phyloP scores from a whole-genome alignment of 2,329 filamentous ascomycete genomes.

The Fusarium kyushuense region DNA sequence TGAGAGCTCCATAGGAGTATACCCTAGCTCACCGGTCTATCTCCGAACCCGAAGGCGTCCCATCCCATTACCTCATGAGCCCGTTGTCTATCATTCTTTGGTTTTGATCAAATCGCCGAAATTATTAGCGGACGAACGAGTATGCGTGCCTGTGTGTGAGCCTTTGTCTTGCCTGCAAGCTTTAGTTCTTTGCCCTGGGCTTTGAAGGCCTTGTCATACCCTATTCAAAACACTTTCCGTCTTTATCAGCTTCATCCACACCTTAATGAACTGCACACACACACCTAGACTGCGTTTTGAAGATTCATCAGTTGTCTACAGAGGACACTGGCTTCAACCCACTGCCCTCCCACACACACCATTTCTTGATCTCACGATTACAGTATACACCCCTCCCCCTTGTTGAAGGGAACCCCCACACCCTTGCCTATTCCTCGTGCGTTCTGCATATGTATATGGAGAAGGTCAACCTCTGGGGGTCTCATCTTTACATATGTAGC shows the following conservation, averaged over 20 bases:
- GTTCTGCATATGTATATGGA: slow-evolving; percentile 45
- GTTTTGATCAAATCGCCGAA: slow-evolving; percentile 30
- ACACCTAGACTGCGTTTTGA: slow-evolving; percentile 31
- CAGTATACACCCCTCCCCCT: slow-evolving; percentile 30
- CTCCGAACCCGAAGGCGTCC: slow-evolving; percentile 35
- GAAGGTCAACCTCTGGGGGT: slow-evolving; percentile 40
- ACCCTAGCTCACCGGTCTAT: slow-evolving; percentile 43
- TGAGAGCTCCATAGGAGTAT: slow-evolving; percentile 43
- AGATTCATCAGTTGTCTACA: slow-evolving; percentile 41
- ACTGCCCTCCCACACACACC: slow-evolving; percentile 43
- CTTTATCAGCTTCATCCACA: slow-evolving; percentile 44
- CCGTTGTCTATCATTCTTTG: slow-evolving; percentile 14
- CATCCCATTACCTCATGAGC: slow-evolving; percentile 22
- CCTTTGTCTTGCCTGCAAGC: slow-evolving; percentile 29
- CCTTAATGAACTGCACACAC: slow-evolving; percentile 31
- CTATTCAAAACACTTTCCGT: slow-evolving; percentile 40
- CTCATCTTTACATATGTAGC: slow-evolving; percentile 49
- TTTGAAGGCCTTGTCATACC: slow-evolving; percentile 44
- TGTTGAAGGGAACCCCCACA: slow-evolving; percentile 30
- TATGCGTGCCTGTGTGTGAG: slow-evolving; percentile 23
- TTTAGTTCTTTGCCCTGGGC: slow-evolving; percentile 26
- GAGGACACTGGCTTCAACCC: slow-evolving; percentile 33
- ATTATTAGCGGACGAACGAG: slow-evolving; percentile 33
- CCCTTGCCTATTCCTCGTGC: slow-evolving; percentile 47
- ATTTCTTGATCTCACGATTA: slow-evolving; percentile 35